A percentile compares a stretch with the other conserved stretches of the same genome.
Evolutionary conservation across 2,329 filamentous ascomycete species (phyloP).

Genomic region (Nemania sp.): DNA sequence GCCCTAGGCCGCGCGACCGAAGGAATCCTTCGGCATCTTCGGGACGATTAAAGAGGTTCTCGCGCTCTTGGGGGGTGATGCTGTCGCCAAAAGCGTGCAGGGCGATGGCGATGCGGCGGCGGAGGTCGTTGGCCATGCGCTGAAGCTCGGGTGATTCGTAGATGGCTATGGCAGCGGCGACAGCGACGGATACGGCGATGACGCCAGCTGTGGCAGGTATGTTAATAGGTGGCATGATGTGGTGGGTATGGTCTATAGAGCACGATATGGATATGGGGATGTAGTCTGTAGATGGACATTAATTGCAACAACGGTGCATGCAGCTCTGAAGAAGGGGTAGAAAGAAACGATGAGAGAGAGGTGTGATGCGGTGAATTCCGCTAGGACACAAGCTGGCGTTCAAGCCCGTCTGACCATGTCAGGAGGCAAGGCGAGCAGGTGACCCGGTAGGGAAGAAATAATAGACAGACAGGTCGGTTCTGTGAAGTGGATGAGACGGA

Average conservation of each 20-base stretch:
- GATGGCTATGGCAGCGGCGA: conserved; percentile 62
- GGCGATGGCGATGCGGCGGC: conserved; percentile 64
- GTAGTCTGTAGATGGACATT: too few species aligned
- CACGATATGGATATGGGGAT: too few species aligned
- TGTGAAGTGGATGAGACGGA: not conserved
- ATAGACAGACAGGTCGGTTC: not conserved
- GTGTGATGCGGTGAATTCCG: not conserved
- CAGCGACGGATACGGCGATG: conserved; percentile 60
- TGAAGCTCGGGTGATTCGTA: conserved; percentile 68
- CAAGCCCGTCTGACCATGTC: not conserved
- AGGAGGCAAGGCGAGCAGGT: conserved; percentile 2
- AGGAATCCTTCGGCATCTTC: conserved; percentile 69
- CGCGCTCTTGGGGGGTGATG: conserved; percentile 53
- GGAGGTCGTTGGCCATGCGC: conserved; percentile 64
- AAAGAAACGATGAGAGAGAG: not conserved
- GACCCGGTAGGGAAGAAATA: conserved; percentile 3
- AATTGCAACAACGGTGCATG: not conserved
- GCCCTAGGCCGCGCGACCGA: conserved; percentile 51
- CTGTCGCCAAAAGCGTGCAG: conserved; percentile 63
- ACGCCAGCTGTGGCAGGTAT: conserved; percentile 61
- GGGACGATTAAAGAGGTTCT: conserved; percentile 66
- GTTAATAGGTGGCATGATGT: conserved; percentile 59
- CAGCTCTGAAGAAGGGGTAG: not conserved
- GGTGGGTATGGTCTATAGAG: not conserved
- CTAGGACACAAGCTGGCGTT: not conserved